Conservation (phyloP, 192 early-diverging fungal genomes). For the Podila minutissima region DNA sequence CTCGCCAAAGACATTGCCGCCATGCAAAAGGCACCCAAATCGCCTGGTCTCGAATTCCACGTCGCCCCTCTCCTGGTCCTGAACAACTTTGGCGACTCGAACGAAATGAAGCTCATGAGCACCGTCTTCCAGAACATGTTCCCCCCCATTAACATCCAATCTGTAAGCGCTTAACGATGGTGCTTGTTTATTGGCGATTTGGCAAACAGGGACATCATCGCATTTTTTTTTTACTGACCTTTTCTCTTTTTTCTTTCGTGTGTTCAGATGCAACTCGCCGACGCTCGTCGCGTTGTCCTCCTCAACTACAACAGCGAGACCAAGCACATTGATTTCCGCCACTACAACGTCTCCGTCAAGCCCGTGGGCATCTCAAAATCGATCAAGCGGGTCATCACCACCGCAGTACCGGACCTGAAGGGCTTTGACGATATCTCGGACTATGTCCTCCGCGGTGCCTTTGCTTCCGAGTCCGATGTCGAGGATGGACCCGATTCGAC, state of each 20-base stretch:
- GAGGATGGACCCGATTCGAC: conserved; percentile 92
- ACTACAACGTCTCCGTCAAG: conserved; percentile 91
- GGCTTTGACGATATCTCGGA: conserved; percentile 92
- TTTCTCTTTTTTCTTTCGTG: neutral
- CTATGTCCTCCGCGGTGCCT: conserved; percentile 77
- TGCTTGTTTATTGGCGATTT: too few species aligned
- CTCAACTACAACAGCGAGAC: conserved; percentile 91
- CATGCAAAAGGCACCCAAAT: conserved; percentile 81
- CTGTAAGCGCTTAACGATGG: conserved; percentile 54
- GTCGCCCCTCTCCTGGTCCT: conserved; percentile 85
- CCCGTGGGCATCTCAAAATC: conserved; percentile 90
- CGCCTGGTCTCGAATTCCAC: conserved; percentile 80
- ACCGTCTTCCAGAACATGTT: conserved; percentile 98
- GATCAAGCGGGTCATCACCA: conserved; percentile 85
- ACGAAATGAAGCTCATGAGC: conserved; percentile 90
- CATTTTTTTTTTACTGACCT: neutral
- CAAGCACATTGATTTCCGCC: conserved; percentile 89
- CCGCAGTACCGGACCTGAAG: conserved; percentile 80
- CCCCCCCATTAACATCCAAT: conserved; percentile 93
- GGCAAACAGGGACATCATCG: neutral
- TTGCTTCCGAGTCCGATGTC: conserved; percentile 88
- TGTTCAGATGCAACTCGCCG: conserved; percentile 83
- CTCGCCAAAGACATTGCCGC: conserved; percentile 84
- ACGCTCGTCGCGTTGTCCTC: conserved; percentile 91
- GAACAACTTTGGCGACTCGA: conserved; percentile 81